Evolutionary conservation across 2,329 filamentous ascomycete genomes (phyloP).

Genomic region (Fusarium camptoceras): DNA sequence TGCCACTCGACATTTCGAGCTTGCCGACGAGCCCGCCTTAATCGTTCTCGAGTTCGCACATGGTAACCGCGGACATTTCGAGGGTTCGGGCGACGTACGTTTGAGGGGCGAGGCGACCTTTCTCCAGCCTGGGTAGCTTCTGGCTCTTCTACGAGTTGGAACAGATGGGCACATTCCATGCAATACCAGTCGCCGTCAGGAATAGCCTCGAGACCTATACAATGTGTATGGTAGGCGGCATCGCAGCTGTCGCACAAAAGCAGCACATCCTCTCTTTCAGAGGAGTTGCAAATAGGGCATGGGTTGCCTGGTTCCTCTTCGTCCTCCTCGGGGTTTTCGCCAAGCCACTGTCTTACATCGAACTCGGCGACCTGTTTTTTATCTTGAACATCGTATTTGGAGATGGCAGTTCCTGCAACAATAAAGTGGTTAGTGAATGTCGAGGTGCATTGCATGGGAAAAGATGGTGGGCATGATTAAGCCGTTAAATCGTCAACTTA

Average conservation of each 20-base stretch:
- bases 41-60: conserved; percentile 67
- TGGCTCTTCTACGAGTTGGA: conserved; percentile 52
- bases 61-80: conserved; percentile 52
- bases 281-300: conserved; percentile 85
- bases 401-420: conserved; percentile 64
- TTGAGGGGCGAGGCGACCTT: conserved; percentile 48
- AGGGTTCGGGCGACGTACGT: conserved; percentile 49
- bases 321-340: conserved; percentile 77
- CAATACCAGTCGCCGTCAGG: conserved; percentile 90
- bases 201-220: conserved; percentile 82
- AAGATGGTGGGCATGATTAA: conserved; percentile 33
- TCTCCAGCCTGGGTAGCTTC: conserved; percentile 51
- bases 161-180: conserved; percentile 76
- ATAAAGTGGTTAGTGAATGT: conserved; percentile 35
- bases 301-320: conserved; percentile 77
- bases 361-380: conserved; percentile 92
- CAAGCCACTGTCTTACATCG: conserved; percentile 78
- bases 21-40: conserved; percentile 66
- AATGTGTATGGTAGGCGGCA: conserved; percentile 90
- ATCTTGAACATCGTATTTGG: conserved; percentile 76
- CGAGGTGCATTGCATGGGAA: conserved; percentile 18
- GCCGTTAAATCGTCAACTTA: conserved; percentile 57
- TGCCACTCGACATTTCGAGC: conserved; percentile 88
- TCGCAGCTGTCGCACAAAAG: conserved; percentile 94
- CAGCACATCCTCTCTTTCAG: conserved; percentile 84